A percentile compares a stretch with the other conserved stretches of the same genome.
Evolutionary conservation across 352 stramenopile species (phyloP).

Genomic region (Globisporangium iwayamae): DNA sequence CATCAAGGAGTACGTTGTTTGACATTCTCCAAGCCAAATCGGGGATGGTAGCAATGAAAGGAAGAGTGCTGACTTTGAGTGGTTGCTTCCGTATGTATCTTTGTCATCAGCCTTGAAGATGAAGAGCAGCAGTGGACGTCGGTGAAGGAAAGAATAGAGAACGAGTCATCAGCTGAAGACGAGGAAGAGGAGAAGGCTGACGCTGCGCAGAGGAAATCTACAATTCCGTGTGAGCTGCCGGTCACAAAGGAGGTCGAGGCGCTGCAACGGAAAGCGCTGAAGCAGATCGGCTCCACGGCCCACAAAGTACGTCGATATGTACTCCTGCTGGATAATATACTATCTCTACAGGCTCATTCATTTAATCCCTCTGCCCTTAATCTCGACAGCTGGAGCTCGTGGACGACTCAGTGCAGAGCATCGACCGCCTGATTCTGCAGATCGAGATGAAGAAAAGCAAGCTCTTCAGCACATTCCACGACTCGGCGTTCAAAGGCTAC

Average conservation of each 20-base stretch:
- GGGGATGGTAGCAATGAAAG: neutral
- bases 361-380: neutral
- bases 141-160: slow-evolving; percentile 36
- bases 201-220: slow-evolving; percentile 8
- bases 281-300: slow-evolving; percentile 39
- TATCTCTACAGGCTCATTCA: neutral
- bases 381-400: slow-evolving; percentile 43
- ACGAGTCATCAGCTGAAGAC: slow-evolving; percentile 15
- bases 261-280: slow-evolving; percentile 43
- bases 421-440: slow-evolving; percentile 63
- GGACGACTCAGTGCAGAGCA: slow-evolving; percentile 57
- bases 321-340: too few species aligned
- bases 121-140: slow-evolving; percentile 56
- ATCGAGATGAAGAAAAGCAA: slow-evolving; percentile 64
- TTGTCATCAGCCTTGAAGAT: slow-evolving; percentile 27
- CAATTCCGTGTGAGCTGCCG: slow-evolving; percentile 33
- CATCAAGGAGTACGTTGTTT: slow-evolving; percentile 30
- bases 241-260: slow-evolving; percentile 41
- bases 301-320: slow-evolving; percentile 26
- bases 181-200: slow-evolving; percentile 9
- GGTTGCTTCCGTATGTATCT: neutral
- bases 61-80: neutral
- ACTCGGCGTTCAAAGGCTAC: slow-evolving; percentile 78
- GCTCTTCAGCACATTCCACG: slow-evolving; percentile 72
- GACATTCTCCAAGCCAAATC: neutral